phyloP scores from a whole-genome alignment of 1,284 basidiomycete species.

The Bondarzewia mesenterica region DNA sequence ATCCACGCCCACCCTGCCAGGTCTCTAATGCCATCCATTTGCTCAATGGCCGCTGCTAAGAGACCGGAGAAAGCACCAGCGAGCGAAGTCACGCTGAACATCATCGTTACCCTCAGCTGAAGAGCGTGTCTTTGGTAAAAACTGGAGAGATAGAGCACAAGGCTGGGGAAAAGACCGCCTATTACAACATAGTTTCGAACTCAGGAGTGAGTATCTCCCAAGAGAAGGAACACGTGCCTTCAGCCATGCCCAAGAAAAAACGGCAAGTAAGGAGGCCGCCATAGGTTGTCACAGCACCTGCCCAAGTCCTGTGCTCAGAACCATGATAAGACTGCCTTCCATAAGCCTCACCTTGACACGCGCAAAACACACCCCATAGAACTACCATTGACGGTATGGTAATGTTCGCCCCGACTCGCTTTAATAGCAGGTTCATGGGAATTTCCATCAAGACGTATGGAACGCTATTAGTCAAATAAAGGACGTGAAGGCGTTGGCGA shows the following conservation, averaged over 20 bases:
- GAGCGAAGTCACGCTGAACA: constrained; percentile 52
- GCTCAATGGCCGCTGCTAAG: constrained; percentile 47
- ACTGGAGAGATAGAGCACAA: constrained; percentile 48
- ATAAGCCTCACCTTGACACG: constrained; percentile 37
- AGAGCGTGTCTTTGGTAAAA: constrained; percentile 52
- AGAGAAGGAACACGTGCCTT: constrained; percentile 25
- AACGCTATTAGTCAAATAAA: constrained; percentile 19
- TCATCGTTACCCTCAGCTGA: constrained; percentile 44
- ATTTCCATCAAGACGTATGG: constrained; percentile 55
- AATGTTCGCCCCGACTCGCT: constrained; percentile 47
- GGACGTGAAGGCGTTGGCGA: neutral
- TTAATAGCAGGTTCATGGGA: constrained; percentile 52
- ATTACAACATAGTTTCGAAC: too few species aligned
- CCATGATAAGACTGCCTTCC: too few species aligned
- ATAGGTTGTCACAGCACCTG: constrained; percentile 47
- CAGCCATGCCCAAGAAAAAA: constrained; percentile 57
- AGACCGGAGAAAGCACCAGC: constrained; percentile 59
- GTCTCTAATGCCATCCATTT: constrained; percentile 40
- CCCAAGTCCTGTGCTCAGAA: neutral
- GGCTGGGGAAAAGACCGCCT: constrained; percentile 51
- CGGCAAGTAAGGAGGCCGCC: constrained; percentile 47
- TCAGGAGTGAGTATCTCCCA: neutral
- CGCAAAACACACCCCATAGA: constrained; percentile 48
- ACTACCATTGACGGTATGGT: constrained; percentile 49
- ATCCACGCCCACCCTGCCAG: constrained; percentile 58